Conservation (phyloP, 2,329 filamentous ascomycete genomes). For the Penicillium hordei region DNA sequence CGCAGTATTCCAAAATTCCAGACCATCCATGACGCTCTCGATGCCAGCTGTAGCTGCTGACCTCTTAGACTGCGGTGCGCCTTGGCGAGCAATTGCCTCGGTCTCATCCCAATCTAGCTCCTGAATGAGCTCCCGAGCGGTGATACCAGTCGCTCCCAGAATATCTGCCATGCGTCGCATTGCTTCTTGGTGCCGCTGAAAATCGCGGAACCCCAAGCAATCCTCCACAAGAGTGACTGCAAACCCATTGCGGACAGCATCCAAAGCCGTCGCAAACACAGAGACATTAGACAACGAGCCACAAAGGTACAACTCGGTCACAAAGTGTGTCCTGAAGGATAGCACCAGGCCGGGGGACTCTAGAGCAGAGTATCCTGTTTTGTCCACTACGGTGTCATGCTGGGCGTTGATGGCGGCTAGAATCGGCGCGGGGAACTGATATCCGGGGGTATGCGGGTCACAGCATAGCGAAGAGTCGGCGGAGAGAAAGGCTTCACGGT, state of each 20-base stretch:
- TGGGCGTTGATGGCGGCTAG: slow-evolving; percentile 51
- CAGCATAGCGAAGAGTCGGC: slow-evolving; percentile 39
- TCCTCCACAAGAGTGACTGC: slow-evolving; percentile 85
- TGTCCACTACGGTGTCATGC: slow-evolving; percentile 59
- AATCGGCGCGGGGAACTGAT: slow-evolving; percentile 53
- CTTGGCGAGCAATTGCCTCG: slow-evolving; percentile 36
- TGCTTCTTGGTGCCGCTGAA: slow-evolving; percentile 67
- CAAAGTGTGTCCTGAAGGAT: slow-evolving; percentile 76
- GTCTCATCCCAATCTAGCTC: slow-evolving; percentile 46
- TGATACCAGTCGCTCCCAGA: slow-evolving; percentile 68
- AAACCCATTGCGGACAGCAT: slow-evolving; percentile 84
- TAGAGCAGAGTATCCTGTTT: slow-evolving; percentile 87
- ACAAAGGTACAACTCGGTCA: slow-evolving; percentile 86
- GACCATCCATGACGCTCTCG: slow-evolving; percentile 37
- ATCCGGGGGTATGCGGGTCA: slow-evolving; percentile 43
- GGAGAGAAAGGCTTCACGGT: slow-evolving; percentile 47
- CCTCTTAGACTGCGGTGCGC: slow-evolving; percentile 15
- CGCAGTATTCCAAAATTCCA: slow-evolving; percentile 29
- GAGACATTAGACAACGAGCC: slow-evolving; percentile 85
- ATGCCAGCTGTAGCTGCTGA: slow-evolving; percentile 31
- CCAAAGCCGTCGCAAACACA: slow-evolving; percentile 86
- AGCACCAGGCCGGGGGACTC: slow-evolving; percentile 70
- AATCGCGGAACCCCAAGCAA: slow-evolving; percentile 77
- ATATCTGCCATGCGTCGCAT: slow-evolving; percentile 70
- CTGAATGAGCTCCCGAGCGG: slow-evolving; percentile 59